Evolutionary conservation across 208 protist genomes (phyloP).

Genomic region (Crithidia fasciculata): DNA sequence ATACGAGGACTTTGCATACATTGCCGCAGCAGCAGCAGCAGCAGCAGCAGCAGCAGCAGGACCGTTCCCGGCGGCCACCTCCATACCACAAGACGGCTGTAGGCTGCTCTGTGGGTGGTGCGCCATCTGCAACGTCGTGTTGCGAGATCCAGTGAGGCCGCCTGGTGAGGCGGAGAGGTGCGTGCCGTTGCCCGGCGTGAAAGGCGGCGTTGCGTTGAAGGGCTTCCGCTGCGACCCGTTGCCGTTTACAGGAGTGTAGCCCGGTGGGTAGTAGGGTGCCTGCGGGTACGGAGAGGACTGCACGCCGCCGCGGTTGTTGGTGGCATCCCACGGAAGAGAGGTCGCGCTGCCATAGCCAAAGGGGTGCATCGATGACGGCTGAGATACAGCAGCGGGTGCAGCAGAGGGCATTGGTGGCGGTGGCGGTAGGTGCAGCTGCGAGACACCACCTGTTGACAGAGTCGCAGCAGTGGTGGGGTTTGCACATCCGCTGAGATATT

Average conservation of each 20-base stretch:
- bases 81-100: not conserved
- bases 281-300: not conserved
- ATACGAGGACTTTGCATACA: too few relatives aligned
- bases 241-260: not conserved
- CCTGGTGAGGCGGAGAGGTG: constrained; percentile 29
- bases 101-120: not conserved
- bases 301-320: not conserved
- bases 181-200: constrained; percentile 13
- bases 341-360: too few relatives aligned
- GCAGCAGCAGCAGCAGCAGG: not conserved
- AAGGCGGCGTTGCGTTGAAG: not conserved
- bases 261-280: not conserved
- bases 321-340: too few relatives aligned
- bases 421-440: constrained; percentile 1
- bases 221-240: not conserved
- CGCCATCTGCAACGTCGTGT: constrained; percentile 1
- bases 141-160: constrained; percentile 24
- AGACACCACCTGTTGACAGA: not conserved
- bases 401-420: not conserved
- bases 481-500: not conserved
- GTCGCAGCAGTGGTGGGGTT: too few relatives aligned
- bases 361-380: too few relatives aligned
- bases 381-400: not conserved
- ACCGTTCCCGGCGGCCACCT: too few relatives aligned
- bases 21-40: not conserved